Conservation (phyloP, 768 basidiomycete species). For the Chalciporus sphaerocephalus region DNA sequence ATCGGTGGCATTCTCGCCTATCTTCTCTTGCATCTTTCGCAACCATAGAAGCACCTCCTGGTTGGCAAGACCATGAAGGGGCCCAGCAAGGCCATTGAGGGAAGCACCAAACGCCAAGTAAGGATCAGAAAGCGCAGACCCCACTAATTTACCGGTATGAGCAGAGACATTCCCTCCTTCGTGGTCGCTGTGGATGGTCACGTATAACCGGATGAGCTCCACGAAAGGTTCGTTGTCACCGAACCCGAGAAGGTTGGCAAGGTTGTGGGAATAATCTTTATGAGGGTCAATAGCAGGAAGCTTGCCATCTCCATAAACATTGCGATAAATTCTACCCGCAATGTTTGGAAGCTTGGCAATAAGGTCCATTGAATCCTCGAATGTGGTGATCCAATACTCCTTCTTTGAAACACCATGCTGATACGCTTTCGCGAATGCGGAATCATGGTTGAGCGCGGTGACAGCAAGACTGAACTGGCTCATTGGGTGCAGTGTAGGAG, state of each 20-base stretch:
- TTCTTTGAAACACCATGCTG: slow-evolving; percentile 87
- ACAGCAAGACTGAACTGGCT: slow-evolving; percentile 96
- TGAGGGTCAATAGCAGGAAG: slow-evolving; percentile 74
- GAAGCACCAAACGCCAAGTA: slow-evolving; percentile 94
- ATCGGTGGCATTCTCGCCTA: slow-evolving; percentile 82
- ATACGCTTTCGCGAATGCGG: slow-evolving; percentile 94
- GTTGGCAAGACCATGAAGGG: slow-evolving; percentile 94
- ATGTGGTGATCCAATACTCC: slow-evolving; percentile 95
- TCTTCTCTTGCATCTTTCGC: slow-evolving; percentile 85
- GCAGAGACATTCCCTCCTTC: slow-evolving; percentile 99
- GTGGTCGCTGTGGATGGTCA: slow-evolving; percentile 98
- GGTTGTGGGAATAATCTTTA: slow-evolving; percentile 89
- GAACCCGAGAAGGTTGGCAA: slow-evolving; percentile 87
- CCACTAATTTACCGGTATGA: slow-evolving; percentile 89
- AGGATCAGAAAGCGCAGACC: slow-evolving; percentile 94
- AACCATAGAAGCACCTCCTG: slow-evolving; percentile 97
- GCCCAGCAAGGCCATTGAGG: slow-evolving; percentile 93
- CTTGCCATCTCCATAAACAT: slow-evolving; percentile 85
- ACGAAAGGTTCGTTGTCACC: slow-evolving; percentile 85
- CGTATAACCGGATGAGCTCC: slow-evolving; percentile 91
- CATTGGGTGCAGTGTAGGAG: slow-evolving; percentile 95
- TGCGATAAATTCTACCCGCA: slow-evolving; percentile 87
- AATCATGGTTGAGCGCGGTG: slow-evolving; percentile 93
- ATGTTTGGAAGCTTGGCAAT: slow-evolving; percentile 98
- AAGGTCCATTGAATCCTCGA: slow-evolving; percentile 86